Base-by-base conservation (phyloP, 2,329 filamentous ascomycete genomes). In the Leptoxyphium fumago region DNA sequence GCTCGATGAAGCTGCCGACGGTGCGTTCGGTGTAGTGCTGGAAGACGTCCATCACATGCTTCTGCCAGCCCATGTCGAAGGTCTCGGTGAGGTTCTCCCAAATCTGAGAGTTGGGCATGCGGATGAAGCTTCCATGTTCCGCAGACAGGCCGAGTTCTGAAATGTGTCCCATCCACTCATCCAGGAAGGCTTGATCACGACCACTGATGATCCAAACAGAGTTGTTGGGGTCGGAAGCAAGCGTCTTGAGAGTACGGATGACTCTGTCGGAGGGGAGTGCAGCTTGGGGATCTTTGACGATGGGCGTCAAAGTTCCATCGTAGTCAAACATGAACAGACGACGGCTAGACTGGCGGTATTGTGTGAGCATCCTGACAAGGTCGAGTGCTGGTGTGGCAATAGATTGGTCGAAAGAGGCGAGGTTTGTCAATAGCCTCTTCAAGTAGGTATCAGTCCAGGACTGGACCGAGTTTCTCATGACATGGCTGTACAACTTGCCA, bases 291-390 rank as follows among this genome's bases (percentile, higher is more conserved):
- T 96, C 87, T 53, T 83, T 82, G 44, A 96, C 91, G 55, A 98
- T 96, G 0, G 88, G 85, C 2, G 91, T 96, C 44, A 98, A 74
- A 0, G 91, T 98, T 40, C 91, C 91, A 61, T 98, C 91, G 57
- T 98, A 98, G 66, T 98, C 91, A 60, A 96, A 95, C 84, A 98
- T 89, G 69, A 96, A 94, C 2, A 98, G 71, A 10, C 91, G 79
- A 64, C 84, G 85, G 49, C 75, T 75, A 2, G 86, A 79, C 34
- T 74, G 69, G 47, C 78, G 77, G 63, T 95, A 96, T 47, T 80
- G 80, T 44, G 73, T 68, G 32, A 94, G 69, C 51, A 95, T 65
- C 49, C 77, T 71, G 2, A 78, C 71, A 30, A 80, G 79, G 59
- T 96, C 87, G 15, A 96, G 75, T 1, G 82, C 73, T 0, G 89